Evolutionary conservation across 495 filamentous ascomycete genomes (phyloP), one percentile per base, ranked within the genome.

Genomic region (Tuber borchii): DNA sequence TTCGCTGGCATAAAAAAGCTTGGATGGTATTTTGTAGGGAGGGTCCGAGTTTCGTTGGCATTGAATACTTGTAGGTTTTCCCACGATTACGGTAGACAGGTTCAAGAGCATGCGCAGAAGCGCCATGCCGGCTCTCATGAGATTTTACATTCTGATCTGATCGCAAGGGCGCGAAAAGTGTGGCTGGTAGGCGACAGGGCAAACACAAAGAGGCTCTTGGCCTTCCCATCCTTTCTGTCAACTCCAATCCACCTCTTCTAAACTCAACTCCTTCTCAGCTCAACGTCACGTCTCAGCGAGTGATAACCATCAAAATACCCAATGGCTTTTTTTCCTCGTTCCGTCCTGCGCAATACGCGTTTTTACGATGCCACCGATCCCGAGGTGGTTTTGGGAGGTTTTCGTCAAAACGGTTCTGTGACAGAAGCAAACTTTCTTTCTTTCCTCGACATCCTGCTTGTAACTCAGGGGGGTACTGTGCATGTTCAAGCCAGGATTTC

Each of bases 401-500:
- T 80, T 70, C 42, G 76, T 69, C 76, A 76, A 74, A 80, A 82
- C 71, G 78, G 78, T 20, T 83, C 78, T 14, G 22, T 82, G 69
- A 82, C 76, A 0, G 78, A 83, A 75, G 74, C 39, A 71, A 79
- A 75, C 73, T 81, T 83, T 78, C 81, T 83, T 40, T 19, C 37
- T 44, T 77, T 82, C 72, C 78, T 83, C 70, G 72, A 75, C 51
- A 83, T 83, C 70, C 46, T 83, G 48, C 76, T 81, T 73, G 69
- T 77, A 42, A 74, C 75, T 12, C 65, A 73, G 56, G 51, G 3
- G 51, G 56, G 48, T 1, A 75, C 73, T 26, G 71, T 82, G 71
- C 73, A 73, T 48, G 78, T 82, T 72, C 79, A 73, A 56, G 71
- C 43, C 34, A 73, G 75, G 75, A 71, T 69, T 75, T 70, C 78